Base-by-base conservation (phyloP, 345 rosid species). In the Eutrema heterophyllum region DNA sequence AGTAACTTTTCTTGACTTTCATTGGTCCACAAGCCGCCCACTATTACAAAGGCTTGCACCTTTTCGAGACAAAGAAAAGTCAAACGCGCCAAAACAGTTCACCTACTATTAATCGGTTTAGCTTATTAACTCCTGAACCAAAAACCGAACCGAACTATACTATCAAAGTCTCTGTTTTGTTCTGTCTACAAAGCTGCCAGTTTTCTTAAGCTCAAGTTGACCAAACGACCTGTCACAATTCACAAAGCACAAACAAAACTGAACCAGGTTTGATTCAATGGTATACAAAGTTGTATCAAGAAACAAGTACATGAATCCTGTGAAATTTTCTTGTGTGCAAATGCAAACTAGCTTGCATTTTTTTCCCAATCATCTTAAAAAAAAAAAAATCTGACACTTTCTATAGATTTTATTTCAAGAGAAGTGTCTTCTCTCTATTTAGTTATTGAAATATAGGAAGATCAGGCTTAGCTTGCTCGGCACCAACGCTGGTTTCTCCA, bases 391-490 rank as follows among this genome's bases (percentile, higher is more conserved):
- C 62, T 9, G 61, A 70, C 65, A 46, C 24, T 70, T 76, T 69
- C 45, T 45, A 4, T 43, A 53, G 60, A n/a, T 76, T 54, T 69
- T 62, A 35, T 76, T 68, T 45, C 58, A 70, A 39, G 48, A 65
- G 61, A 5, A 3, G 41, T 44, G 5, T 54, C 58, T 56, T 55
- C 46, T 32, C 48, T 71, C 41, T 57, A 2, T 24, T 35, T 29
- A 57, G 57, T 76, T 78, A 83, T 24, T 61, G 86, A 61, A 67
- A 87, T 78, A 94, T 67, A 18, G 97, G 99, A 76, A 94, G 93
- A 75, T 94, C 96, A 48, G 78, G 89, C 80, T 68, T 85, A 21
- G 78, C 72, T 74, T 78, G 87, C 66, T 82, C 81, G 7, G 73
- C 43, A 77, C 67, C 70, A 9, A 48, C 46, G 67, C 77, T 80